Conservation (phyloP, 2,329 filamentous ascomycete genomes). For the Neonectria hederae region DNA sequence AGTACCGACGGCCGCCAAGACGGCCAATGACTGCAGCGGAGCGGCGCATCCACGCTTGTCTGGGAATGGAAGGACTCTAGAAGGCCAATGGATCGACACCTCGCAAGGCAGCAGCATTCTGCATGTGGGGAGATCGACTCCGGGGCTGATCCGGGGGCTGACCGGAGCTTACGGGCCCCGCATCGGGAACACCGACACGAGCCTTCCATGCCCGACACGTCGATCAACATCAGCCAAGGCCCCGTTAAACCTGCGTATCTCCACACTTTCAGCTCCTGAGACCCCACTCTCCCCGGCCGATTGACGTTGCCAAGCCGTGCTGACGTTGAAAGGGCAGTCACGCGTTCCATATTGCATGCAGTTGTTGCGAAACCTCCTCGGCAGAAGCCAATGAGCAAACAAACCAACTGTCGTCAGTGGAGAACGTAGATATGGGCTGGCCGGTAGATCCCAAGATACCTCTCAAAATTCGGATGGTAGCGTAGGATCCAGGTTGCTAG, state of each 20-base stretch:
- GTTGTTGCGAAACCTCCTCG: neutral
- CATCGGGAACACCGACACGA: conserved; percentile 29
- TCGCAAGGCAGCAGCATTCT: conserved; percentile 24
- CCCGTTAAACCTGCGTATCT: neutral
- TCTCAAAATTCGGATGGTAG: neutral
- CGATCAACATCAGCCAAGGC: neutral
- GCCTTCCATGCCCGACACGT: conserved; percentile 7
- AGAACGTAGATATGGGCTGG: neutral
- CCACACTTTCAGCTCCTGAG: neutral
- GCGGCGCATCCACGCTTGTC: conserved; percentile 13
- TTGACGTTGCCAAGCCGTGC: conserved; percentile 9
- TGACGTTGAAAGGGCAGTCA: conserved; percentile 5
- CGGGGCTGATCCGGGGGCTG: conserved; percentile 28
- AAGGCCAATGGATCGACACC: conserved; percentile 16
- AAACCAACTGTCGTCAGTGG: neutral
- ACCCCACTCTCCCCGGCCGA: conserved; percentile 4
- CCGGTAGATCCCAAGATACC: neutral
- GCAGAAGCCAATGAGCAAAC: neutral
- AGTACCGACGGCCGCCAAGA: conserved; percentile 8
- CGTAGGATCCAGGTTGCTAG: neutral
- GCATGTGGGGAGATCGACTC: conserved; percentile 33
- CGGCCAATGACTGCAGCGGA: conserved; percentile 11
- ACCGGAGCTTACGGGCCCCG: conserved; percentile 27
- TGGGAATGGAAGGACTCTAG: conserved; percentile 17
- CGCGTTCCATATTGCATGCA: neutral